These are phyloP conservation scores for Halophytophthora polymorphica DNA, from an alignment of 352 stramenopile genomes.

Conservation along the genomic window DNA sequence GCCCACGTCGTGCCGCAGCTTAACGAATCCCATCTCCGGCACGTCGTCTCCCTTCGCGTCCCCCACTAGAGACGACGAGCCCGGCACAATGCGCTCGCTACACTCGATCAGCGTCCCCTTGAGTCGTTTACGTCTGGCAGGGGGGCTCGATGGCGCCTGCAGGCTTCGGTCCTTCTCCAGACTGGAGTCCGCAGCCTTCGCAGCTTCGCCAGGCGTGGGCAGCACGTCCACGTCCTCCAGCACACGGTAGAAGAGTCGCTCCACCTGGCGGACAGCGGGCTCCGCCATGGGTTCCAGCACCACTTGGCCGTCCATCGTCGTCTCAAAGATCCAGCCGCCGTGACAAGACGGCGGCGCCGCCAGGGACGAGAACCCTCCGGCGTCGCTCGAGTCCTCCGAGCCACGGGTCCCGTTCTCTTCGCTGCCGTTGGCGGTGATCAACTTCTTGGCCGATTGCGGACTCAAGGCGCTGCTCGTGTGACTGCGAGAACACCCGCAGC, in stretches of 20 bases:
- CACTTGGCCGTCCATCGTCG: constrained; percentile 79
- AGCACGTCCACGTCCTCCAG: constrained; percentile 66
- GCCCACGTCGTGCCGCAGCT: constrained; percentile 75
- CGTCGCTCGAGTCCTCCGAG: constrained; percentile 2
- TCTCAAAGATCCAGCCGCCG: constrained; percentile 84
- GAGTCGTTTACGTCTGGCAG: constrained; percentile 49
- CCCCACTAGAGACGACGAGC: constrained; percentile 7
- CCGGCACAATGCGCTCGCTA: constrained; percentile 68
- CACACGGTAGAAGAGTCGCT: constrained; percentile 77
- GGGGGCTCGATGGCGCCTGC: constrained; percentile 26
- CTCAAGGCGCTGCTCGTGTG: constrained; percentile 32
- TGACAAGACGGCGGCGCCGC: constrained; percentile 40
- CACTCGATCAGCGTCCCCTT: constrained; percentile 77
- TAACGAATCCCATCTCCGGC: constrained; percentile 66
- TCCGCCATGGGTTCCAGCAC: constrained; percentile 69
- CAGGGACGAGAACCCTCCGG: constrained; percentile 17
- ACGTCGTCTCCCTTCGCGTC: constrained; percentile 12
- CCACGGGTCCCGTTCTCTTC: constrained; percentile 10
- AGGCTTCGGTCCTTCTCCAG: constrained; percentile 2
- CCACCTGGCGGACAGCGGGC: constrained; percentile 59
- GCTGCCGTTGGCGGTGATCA: constrained; percentile 10
- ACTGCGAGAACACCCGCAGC: constrained; percentile 46
- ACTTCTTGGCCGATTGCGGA: constrained; percentile 13
- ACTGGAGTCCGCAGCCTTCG: constrained; percentile 3
- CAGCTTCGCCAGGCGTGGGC: constrained; percentile 39